These are phyloP conservation scores for Streptanthus diversifolius DNA, from an alignment of 345 rosid species.

Conservation along the genomic window DNA sequence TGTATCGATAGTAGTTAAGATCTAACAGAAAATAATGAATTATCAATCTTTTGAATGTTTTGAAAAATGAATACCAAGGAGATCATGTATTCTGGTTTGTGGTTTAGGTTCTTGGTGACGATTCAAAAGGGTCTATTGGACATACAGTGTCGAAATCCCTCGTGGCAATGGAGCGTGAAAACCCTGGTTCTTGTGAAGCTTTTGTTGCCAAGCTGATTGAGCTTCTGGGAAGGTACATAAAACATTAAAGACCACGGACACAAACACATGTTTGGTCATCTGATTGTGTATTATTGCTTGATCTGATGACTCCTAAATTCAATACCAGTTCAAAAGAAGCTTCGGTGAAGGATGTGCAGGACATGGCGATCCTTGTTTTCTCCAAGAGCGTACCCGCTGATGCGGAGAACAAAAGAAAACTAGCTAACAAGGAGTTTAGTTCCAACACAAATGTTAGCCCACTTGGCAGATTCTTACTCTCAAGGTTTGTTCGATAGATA, in stretches of 20 bases:
- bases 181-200: conserved; percentile 81
- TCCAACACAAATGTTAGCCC: conserved; percentile 74
- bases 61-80: not conserved
- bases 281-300: not conserved
- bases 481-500: conserved; percentile 56
- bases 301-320: not conserved
- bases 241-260: not conserved
- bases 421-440: conserved; percentile 53
- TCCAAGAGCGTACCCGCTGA: conserved; percentile 44
- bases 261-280: not conserved
- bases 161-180: conserved; percentile 58
- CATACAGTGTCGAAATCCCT: conserved; percentile 56
- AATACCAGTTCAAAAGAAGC: conserved; percentile 72
- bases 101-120: conserved; percentile 58
- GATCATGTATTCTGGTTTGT: conserved; percentile 6
- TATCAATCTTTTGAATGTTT: not conserved
- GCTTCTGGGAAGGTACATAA: conserved; percentile 58
- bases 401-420: conserved; percentile 59
- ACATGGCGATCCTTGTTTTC: conserved; percentile 51
- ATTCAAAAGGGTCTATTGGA: conserved; percentile 53
- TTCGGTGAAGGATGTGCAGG: conserved; percentile 68
- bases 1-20: not conserved
- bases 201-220: conserved; percentile 65
- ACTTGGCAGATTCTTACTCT: conserved; percentile 85
- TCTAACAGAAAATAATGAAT: not conserved